Evolutionary conservation across 148 eudicot species (phyloP), one percentile per base, ranked within the genome.

Genomic region (Cornus controversa): DNA sequence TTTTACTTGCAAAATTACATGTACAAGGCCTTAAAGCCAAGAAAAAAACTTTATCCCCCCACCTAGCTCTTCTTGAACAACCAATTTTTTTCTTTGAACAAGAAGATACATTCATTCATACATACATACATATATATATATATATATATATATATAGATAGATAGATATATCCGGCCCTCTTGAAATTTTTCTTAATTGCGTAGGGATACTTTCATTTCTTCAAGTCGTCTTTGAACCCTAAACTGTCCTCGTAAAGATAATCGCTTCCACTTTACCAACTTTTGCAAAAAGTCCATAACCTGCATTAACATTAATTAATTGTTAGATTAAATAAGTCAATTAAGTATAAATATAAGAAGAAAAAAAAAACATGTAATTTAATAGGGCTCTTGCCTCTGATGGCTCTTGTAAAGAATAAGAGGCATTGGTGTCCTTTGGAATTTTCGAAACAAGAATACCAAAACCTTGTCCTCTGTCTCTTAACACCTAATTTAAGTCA

Each of bases 361-460:
- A 6, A 10, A 13, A 47, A 28, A 3, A 0, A 13, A n/a, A 2
- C 29, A 67, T 29, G 27, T 29, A 63, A 27, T 4, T 29, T 10
- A 18, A 8, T 75, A 37, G 45, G 36, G 10, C 54, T 24, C 36
- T 73, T 75, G 84, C 99, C 97, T 96, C 97, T 9, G 92, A 82
- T 24, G 99, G 98, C 60, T 90, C 99, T 36, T 86, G 93, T 66
- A 96, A 76, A 72, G 89, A 88, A 63, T 93, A 96, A 62, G 97
- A 89, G 14, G 99, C 99, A 73, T 89, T 82, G 45, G 99, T 96
- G 71, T 96, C 98, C 83, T 90, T 93, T 1, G 92, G 93, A 65
- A 81, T 75, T 68, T 91, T 91, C 7, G 98, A 93, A 22, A 96
- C 99, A 57, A 96, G 92, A 80, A 96, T 96, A 23, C 99, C 99